Conservation (phyloP, 768 basidiomycete genomes). For the Mrakia blollopis region DNA sequence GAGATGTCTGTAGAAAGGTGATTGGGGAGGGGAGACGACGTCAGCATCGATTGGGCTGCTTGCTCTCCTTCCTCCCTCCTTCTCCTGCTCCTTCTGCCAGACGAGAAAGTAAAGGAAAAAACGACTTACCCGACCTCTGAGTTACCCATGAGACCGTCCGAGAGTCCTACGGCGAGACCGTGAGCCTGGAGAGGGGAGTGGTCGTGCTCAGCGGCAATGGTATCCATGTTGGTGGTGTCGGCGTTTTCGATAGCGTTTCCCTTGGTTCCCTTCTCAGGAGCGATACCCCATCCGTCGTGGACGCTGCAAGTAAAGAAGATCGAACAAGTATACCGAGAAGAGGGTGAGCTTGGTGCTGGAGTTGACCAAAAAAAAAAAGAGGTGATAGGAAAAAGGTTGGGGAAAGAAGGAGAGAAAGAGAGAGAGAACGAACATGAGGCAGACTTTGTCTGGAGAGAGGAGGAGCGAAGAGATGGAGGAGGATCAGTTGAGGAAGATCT, state of each 20-base stretch:
- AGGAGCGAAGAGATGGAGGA: not conserved
- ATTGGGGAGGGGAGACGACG: not conserved
- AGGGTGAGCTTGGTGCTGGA: not conserved
- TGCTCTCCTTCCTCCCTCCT: not conserved
- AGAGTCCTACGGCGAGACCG: slow-evolving; percentile 85
- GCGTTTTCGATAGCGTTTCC: slow-evolving; percentile 86
- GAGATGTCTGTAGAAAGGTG: slow-evolving; percentile 58
- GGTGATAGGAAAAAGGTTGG: not conserved
- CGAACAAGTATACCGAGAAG: not conserved
- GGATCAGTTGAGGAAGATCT: not conserved
- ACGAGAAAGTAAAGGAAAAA: not conserved
- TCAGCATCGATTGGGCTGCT: not conserved
- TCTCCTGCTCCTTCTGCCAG: not conserved
- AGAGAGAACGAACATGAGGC: slow-evolving; percentile 65
- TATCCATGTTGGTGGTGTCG: slow-evolving; percentile 82
- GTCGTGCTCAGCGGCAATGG: slow-evolving; percentile 68
- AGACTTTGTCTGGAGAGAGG: slow-evolving; percentile 63
- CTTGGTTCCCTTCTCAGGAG: slow-evolving; percentile 55
- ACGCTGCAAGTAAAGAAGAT: slow-evolving; percentile 48
- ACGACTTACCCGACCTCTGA: slow-evolving; percentile 84
- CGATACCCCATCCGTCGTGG: slow-evolving; percentile 94
- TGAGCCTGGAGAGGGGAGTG: slow-evolving; percentile 72
- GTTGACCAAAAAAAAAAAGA: too few relatives aligned
- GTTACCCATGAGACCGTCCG: slow-evolving; percentile 94
- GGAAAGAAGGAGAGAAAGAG: not conserved